Conservation (phyloP, 306 rosid genomes). For the Calophaca sinica region DNA sequence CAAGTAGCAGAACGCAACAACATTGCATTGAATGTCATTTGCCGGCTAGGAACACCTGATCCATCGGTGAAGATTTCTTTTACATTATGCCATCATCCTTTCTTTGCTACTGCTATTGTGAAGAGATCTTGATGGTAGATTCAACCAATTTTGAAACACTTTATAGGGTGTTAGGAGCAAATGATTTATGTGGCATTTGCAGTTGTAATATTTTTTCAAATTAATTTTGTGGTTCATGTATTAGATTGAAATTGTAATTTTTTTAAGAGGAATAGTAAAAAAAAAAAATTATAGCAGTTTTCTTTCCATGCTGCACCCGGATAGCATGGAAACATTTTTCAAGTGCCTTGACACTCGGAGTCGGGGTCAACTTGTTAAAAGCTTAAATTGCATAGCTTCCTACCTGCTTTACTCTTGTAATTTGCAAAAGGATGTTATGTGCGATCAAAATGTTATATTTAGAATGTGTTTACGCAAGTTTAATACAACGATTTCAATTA, state of each 20-base stretch:
- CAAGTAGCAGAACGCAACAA: conserved; percentile 96
- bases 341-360: not conserved
- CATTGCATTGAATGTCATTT: conserved; percentile 76
- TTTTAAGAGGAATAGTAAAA: conserved; percentile 51
- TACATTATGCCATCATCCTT: conserved; percentile 84
- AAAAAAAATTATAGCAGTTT: conserved; percentile 11
- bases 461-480: no score
- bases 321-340: not conserved
- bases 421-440: conserved; percentile 12
- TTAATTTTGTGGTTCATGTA: conserved; percentile 51
- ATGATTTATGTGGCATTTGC: conserved; percentile 49
- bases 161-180: conserved; percentile 51
- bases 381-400: not conserved
- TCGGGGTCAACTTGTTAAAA: no score
- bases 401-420: not conserved
- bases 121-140: conserved; percentile 75
- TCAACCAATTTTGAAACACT: conserved; percentile 62
- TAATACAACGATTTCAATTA: no score
- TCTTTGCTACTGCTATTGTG: conserved; percentile 82
- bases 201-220: conserved; percentile 52
- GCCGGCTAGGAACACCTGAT: conserved; percentile 70
- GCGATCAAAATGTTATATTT: no score
- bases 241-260: conserved; percentile 58
- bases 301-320: not conserved
- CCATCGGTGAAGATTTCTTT: conserved; percentile 81